Base-by-base conservation (phyloP, 73 alveolate species). In the Blepharisma stoltei region DNA sequence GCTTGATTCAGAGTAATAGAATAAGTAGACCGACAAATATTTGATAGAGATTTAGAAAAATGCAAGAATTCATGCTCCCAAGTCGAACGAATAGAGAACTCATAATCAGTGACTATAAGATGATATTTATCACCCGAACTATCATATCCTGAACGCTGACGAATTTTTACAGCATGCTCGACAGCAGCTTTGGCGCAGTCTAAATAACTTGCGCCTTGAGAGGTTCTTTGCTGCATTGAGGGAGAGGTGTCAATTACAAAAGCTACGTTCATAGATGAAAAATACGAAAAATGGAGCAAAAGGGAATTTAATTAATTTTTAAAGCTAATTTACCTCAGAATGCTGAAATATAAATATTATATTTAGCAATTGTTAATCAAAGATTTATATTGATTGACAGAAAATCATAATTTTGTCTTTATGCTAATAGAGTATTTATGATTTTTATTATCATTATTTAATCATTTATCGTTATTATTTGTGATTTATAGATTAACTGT, bases 41-140 rank as follows among this genome's bases (percentile, higher is more conserved):
- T 60, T 0, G 73, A 14, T 25, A 60, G 23, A 20, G 48, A 60
- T 60, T 60, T 60, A 14, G 18, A 9, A 44, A 69, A n/a, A 43
- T 69, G 79, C 21, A 9, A 69, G 14, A 46, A 7, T 7, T 69
- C 79, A 43, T 69, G 79, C 43, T 69, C 79, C 79, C 79, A 69
- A 14, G 79, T 44, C 43, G 79, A 69, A n/a, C 65, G 20, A 9
- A 69, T 53, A 14, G 73, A 38, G 46, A 14, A 60, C 23, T 69
- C 54, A 69, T 21, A 14, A 43, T 46, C 79, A 37, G 65, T 44
- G 37, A 69, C 18, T 8, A 60, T 60, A 14, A 60, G 45, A 25
- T 60, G 73, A 25, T 60, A 60, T 25, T 60, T 60, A 25, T 60
- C 73, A 60, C 23, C 23, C 18, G 73, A 60, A 25, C 18, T 60